Base-by-base conservation (phyloP, 768 basidiomycete genomes). In the Cyclocybe cylindracea region DNA sequence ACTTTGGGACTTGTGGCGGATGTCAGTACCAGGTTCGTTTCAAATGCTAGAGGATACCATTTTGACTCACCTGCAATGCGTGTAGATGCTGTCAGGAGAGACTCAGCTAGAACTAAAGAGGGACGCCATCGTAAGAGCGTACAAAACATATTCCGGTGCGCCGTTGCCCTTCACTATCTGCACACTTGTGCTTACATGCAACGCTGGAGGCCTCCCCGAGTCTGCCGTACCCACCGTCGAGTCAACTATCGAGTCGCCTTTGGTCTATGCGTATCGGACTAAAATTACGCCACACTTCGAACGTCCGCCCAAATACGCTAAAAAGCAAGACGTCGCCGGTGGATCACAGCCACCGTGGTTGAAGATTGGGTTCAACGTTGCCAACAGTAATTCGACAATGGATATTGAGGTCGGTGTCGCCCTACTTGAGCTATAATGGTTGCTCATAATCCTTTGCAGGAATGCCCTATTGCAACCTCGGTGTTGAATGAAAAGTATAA, bases 241-340 rank as follows among this genome's bases (percentile, higher is more conserved):
- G 36, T 70, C 84, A 0, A 97, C 94, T 0, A 84, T 94, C 6
- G 80, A 84, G n/a, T 94, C 91, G 0, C 97, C 96, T 0, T 75
- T 91, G 44, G 85, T 95, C 48, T 98, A 96, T 66, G 83, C 79
- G 46, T 99, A 99, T 66, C 84, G 96, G 32, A 99, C 97, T 2
- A 99, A 99, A 72, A 86, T 99, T 47, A 98, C 97, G 0, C 97
- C 97, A 0, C 97, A 99, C 66, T 98, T 98, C 55, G 91, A 94
- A 18, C 80, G 85, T 0, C 86, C 93, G 0, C 79, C 82, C 1
- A 83, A 77, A 55, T 64, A 58, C 11, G 61, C 62, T 0, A 65
- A 61, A 48, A 65, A 66, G 31, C 56, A 62, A 39, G 58, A 57
- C 16, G 52, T 61, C 7, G 58, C 62, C 46, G 43, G 63, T 7